Evolutionary conservation across 2,329 filamentous ascomycete genomes (phyloP), one percentile per base, ranked within the genome.

Genomic region (Berkeleyomyces basicola): DNA sequence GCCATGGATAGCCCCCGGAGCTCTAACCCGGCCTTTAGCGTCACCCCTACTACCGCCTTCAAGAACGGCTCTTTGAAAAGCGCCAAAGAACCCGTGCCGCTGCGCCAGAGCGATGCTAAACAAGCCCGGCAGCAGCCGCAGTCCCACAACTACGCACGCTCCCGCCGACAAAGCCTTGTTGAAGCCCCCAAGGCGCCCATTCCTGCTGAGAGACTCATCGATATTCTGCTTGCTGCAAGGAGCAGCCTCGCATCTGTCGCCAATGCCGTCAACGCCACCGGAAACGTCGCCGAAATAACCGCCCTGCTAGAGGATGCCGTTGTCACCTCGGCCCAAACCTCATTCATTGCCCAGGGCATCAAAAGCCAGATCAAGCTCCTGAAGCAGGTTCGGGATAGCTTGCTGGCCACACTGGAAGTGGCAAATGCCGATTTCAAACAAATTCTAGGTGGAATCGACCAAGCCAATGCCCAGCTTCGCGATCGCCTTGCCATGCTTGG

Each of bases 221-320:
- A 84, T 61, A 85, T 95, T 74, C 85, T 96, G 43, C 83, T 96
- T 47, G 85, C 87, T 39, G 88, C 92, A 7, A 96, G 96, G 72
- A 84, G 89, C 53, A 91, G 91, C 0, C 80, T 97, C 3, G 88
- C 87, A 14, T 90, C 90, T 9, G 90, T 95, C 71, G 83, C 79
- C 49, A 84, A 88, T 65, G 89, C 96, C 60, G 85, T 88, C 71
- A 87, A 88, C 65, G 91, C 90, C 67, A 91, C 93, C 70, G 57
- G 39, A 16, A 87, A 95, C 69, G 84, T 96, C 63, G 87, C 93
- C 53, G 89, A 83, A 23, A 78, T 82, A 11, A 89, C 90, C 3
- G 85, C 90, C 42, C 82, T 88, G 42, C 79, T 96, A 67, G 88
- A 95, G 70, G 86, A 93, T 67, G 85, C 85, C 58, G 85, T 89